These are phyloP conservation scores for Boletus sp. DNA, from an alignment of 768 basidiomycete genomes.

Conservation along the genomic window DNA sequence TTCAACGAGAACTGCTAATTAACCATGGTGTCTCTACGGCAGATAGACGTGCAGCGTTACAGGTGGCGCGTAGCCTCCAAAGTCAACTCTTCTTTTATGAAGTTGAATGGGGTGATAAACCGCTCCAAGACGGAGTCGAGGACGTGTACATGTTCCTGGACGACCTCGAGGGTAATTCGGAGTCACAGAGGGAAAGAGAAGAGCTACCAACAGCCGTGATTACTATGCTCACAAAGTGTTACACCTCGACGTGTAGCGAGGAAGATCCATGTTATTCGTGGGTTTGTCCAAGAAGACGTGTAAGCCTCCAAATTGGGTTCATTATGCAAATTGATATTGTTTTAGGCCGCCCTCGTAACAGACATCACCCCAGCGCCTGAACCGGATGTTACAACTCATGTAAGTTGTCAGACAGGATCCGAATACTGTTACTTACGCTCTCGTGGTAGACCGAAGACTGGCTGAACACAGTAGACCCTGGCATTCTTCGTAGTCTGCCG, in stretches of 20 bases:
- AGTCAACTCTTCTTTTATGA: constrained; percentile 95
- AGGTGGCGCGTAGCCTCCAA: constrained; percentile 88
- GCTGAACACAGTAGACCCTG: constrained; percentile 48
- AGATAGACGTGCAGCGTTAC: constrained; percentile 80
- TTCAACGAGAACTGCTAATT: constrained; percentile 79
- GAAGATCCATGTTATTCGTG: constrained; percentile 80
- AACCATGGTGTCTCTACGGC: constrained; percentile 71
- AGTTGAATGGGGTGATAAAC: constrained; percentile 88
- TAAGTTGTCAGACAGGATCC: constrained; percentile 33
- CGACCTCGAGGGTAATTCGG: constrained; percentile 66
- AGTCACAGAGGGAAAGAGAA: constrained; percentile 58
- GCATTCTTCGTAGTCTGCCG: constrained; percentile 56
- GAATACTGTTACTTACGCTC: not conserved
- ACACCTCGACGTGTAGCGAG: constrained; percentile 82
- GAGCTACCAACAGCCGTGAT: constrained; percentile 88
- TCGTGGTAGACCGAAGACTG: constrained; percentile 44
- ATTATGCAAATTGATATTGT: constrained; percentile 12
- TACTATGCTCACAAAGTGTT: constrained; percentile 88
- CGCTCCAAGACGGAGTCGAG: constrained; percentile 83
- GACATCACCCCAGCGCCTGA: constrained; percentile 22
- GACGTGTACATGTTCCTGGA: constrained; percentile 94
- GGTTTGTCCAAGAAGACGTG: constrained; percentile 68
- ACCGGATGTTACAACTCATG: constrained; percentile 29
- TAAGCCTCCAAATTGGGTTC: constrained; percentile 28
- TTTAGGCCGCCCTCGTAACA: constrained; percentile 23